phyloP scores from a whole-genome alignment of 2,329 filamentous ascomycete genomes.

The Diplodia seriata region DNA sequence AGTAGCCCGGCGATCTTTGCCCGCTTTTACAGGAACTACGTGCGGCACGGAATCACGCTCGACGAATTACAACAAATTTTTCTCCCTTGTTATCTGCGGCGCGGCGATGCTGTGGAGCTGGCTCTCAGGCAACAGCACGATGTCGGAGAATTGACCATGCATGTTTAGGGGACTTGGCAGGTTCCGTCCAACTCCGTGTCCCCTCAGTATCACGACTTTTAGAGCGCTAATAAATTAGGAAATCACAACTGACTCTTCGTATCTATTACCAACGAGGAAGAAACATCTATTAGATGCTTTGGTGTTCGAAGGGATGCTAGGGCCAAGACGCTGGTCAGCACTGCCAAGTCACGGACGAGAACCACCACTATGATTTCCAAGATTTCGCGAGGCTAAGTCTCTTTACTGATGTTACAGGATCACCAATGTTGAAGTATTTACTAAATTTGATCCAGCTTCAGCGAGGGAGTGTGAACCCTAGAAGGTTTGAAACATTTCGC shows the following conservation, averaged over 20 bases:
- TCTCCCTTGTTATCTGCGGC: not conserved
- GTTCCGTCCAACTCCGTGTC: not conserved
- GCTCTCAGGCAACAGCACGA: not conserved
- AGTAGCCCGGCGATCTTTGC: not conserved
- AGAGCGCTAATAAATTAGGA: not conserved
- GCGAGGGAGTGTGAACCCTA: too few species aligned
- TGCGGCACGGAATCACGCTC: not conserved
- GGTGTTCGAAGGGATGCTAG: not conserved
- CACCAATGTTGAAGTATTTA: not conserved
- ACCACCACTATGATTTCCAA: not conserved
- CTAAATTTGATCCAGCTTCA: not conserved
- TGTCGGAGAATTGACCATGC: not conserved
- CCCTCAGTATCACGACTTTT: too few species aligned
- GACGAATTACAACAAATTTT: not conserved
- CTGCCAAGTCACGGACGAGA: conserved; percentile 2
- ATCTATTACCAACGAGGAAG: not conserved
- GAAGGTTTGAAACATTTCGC: too few species aligned
- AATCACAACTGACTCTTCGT: not conserved
- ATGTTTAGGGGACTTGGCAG: too few species aligned
- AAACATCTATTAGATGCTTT: not conserved
- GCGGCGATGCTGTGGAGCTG: not conserved
- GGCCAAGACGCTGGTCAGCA: not conserved
- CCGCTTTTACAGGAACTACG: not conserved
- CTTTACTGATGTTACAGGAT: not conserved
- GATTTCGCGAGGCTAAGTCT: not conserved